Percentiles rank a stretch among this genome's conserved stretches.
Evolutionary conservation across 2,329 filamentous ascomycete genomes (phyloP).

Genomic region (Verruconis gallopava): DNA sequence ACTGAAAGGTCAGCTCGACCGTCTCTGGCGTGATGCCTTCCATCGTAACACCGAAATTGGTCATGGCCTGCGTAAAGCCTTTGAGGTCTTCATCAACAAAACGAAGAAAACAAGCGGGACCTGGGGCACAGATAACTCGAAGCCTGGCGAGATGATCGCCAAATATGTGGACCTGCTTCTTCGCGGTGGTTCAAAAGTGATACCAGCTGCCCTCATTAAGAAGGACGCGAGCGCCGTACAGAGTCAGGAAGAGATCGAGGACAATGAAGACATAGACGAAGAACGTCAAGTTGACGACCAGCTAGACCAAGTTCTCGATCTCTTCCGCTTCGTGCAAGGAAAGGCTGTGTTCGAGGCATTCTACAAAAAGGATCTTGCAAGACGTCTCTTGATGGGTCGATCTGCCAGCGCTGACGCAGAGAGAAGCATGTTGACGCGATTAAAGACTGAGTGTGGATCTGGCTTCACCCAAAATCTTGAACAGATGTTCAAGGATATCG

Average conservation of each 20-base stretch:
- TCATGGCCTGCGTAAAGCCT: slow-evolving; percentile 70
- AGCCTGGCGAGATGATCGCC: slow-evolving; percentile 96
- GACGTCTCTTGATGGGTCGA: slow-evolving; percentile 76
- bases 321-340: slow-evolving; percentile 94
- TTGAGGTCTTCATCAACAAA: slow-evolving; percentile 87
- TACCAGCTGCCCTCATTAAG: slow-evolving; percentile 53
- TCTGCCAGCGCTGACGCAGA: slow-evolving; percentile 93
- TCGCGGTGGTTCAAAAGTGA: slow-evolving; percentile 72
- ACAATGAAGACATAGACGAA: slow-evolving; percentile 62
- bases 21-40: slow-evolving; percentile 66
- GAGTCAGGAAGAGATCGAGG: slow-evolving; percentile 42
- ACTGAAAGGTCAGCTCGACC: slow-evolving; percentile 67
- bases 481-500: slow-evolving; percentile 98
- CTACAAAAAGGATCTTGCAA: slow-evolving; percentile 94
- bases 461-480: slow-evolving; percentile 95
- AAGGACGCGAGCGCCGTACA: slow-evolving; percentile 34
- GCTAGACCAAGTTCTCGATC: slow-evolving; percentile 79
- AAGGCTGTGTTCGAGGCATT: slow-evolving; percentile 98
- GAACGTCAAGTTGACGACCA: slow-evolving; percentile 86
- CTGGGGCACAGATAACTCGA: slow-evolving; percentile 75
- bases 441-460: slow-evolving; percentile 86
- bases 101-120: slow-evolving; percentile 55
- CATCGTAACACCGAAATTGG: slow-evolving; percentile 61
- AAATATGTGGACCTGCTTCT: slow-evolving; percentile 90
- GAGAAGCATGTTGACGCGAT: slow-evolving; percentile 81